Base-by-base conservation (phyloP, 805 yeast genomes). In the Blastobotrys terrestris region DNA sequence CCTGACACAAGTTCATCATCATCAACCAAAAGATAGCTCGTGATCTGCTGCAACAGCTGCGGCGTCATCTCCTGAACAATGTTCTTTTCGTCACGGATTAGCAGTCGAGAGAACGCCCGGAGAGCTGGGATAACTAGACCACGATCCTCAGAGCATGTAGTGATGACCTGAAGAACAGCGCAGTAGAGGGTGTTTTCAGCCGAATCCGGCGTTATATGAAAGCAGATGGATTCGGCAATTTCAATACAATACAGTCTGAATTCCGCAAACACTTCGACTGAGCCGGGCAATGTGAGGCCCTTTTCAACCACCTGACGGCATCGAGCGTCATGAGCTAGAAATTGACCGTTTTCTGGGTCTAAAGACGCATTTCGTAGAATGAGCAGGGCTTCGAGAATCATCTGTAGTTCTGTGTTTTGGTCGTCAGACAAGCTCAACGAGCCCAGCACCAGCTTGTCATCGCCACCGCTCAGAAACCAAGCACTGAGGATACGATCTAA, bases 301-400 rank as follows among this genome's bases (percentile, higher is more conserved):
- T 53, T 63, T 49, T 50, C 71, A 54, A 87, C 71, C 11, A 77
- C 75, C 46, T 69, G 70, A 54, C 78, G 77, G 44, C 86, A 74
- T 16, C 67, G 63, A 18, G 70, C 67, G 13, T 16, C 31, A 26
- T 42, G 35, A 1, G 92, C 85, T 56, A 94, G 70, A 63, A 84
- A 75, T 64, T 86, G 89, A 43, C 95, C 94, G 62, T 88, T 86
- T 45, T 78, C 85, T 11, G 86, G 77, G 65, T 90, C 96, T 64
- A 92, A 95, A 2, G 87, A 79, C 46, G 87, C 70, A 67, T 94
- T 94, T 63, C 98, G 77, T 53, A 94, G 71, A 16, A 87, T 79
- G 44, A 94, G 72, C 60, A 84, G 75, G 5, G 85, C 75, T 63
- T 78, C 81, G 6, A 77, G 63, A 39, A 66, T 62, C 45, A 60